Conservation (phyloP, 2,329 filamentous ascomycete genomes). For the Scleromitrula shiraiana region DNA sequence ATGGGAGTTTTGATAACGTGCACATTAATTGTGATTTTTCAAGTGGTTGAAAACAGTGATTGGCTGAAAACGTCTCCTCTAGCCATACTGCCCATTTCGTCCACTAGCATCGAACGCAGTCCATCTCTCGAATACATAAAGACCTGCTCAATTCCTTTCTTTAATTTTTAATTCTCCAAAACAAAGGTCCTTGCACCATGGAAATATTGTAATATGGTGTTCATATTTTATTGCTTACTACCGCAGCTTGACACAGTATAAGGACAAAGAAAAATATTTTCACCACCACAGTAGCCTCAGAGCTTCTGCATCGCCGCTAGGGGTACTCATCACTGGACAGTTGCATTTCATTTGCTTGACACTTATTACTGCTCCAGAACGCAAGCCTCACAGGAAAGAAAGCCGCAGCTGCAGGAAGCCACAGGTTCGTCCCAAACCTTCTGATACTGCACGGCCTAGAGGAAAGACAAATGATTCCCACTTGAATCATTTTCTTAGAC, state of each 20-base stretch:
- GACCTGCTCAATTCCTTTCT: conserved; percentile 24
- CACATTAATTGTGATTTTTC: conserved; percentile 2
- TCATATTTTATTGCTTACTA: conserved; percentile 13
- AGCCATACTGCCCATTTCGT: conserved; percentile 21
- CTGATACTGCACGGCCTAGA: conserved; percentile 22
- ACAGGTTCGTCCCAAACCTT: conserved; percentile 32
- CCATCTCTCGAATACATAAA: conserved; percentile 27
- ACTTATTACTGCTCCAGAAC: conserved; percentile 27
- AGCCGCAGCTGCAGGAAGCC: conserved; percentile 26
- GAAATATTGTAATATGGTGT: conserved; percentile 8
- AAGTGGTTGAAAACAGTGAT: conserved; percentile 23
- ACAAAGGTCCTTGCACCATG: conserved; percentile 23
- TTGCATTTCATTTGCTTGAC: conserved; percentile 21
- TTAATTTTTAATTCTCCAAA: conserved; percentile 17
- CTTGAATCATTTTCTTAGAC: conserved; percentile 23
- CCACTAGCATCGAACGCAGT: conserved; percentile 11
- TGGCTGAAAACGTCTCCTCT: conserved; percentile 25
- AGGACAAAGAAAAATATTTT: conserved; percentile 9
- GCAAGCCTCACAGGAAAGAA: conserved; percentile 19
- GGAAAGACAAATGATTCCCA: conserved; percentile 27
- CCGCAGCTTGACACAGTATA: conserved; percentile 2
- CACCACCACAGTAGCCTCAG: conserved; percentile 16
- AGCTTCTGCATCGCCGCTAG: conserved; percentile 18
- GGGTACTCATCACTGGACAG: conserved; percentile 22
- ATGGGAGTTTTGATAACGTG: neutral